Conservation (phyloP, 2,329 filamentous ascomycete species). For the Balansia obtecta region DNA sequence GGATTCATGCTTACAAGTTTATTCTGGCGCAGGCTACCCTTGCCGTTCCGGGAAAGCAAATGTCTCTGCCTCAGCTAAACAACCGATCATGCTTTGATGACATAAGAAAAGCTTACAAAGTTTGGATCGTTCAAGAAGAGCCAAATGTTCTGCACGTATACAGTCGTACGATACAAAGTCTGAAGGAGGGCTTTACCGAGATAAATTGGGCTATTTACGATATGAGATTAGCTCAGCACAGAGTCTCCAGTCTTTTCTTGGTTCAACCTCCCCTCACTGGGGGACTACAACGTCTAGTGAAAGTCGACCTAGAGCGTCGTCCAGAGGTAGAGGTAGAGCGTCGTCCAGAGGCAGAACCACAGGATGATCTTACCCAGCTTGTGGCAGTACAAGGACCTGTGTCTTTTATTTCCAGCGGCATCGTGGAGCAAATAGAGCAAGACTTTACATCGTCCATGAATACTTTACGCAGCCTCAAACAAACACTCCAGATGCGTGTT, state of each 20-base stretch:
- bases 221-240: conserved; percentile 17
- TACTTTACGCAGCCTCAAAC: conserved; percentile 13
- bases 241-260: conserved; percentile 14
- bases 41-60: conserved; percentile 17
- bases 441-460: conserved; percentile 10
- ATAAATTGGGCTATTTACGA: conserved; percentile 21
- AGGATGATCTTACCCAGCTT: neutral
- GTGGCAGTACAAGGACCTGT: neutral
- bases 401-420: neutral
- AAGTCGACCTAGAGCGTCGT: conserved; percentile 13
- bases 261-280: conserved; percentile 14
- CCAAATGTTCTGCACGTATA: conserved; percentile 16
- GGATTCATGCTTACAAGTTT: neutral
- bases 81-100: conserved; percentile 13
- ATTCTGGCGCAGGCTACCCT: conserved; percentile 12
- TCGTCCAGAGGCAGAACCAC: conserved; percentile 11
- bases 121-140: conserved; percentile 19
- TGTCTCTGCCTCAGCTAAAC: conserved; percentile 16
- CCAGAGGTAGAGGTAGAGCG: conserved; percentile 12
- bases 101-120: conserved; percentile 16
- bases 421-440: neutral
- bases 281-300: conserved; percentile 9
- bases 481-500: conserved; percentile 19
- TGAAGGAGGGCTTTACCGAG: conserved; percentile 16
- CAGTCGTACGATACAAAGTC: conserved; percentile 11